Base-by-base conservation (phyloP, 2,329 filamentous ascomycete genomes). In the Ophiocordyceps camponoti-leonardi region DNA sequence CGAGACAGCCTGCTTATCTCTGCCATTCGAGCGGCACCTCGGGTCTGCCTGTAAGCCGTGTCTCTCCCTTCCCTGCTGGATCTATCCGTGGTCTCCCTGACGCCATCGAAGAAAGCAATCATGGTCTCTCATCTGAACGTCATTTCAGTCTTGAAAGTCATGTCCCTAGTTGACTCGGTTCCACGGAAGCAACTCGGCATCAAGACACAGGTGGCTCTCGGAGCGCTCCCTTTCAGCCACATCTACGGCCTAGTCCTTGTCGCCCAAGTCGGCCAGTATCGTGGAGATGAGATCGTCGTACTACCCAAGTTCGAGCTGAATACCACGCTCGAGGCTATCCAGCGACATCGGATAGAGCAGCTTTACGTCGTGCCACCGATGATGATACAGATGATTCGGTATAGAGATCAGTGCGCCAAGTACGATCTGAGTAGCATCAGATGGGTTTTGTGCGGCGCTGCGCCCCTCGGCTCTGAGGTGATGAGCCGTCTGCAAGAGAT, bases 21-120 rank as follows among this genome's bases (percentile, higher is more conserved):
- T 87, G 82, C 63, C 88, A 86, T 59, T 86, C 81, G 0, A 85
- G 79, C 57, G 84, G 84, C 19, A 90, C 84, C 1, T 87, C 83
- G 12, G 84, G 84, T 3, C 63, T 88, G 35, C 84, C 84, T 52
- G 30, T 14, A 3, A 19, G 2, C 18, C 10, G 2, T 13, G 1
- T 13, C 42, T 11, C 6, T 6, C 18, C 26, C 22, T 2, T 1
- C 35, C 57, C 44, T 13, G 23, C 16, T 13, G 20, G 13, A 12
- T 12, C 7, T 5, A 6, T 16, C 18, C n/a, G 48, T 37, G 48
- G 40, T 16, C 31, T 33, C 31, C 5, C 31, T 16, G 31, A 35
- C 3, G 31, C 11, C 22, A 13, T 7, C 44, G 11, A 47, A 83
- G 76, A 86, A 87, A 80, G 84, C 83, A 41, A 84, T 88, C 45